Conservation (phyloP, 179 eudicot species). For the Kewa caespitosa region DNA sequence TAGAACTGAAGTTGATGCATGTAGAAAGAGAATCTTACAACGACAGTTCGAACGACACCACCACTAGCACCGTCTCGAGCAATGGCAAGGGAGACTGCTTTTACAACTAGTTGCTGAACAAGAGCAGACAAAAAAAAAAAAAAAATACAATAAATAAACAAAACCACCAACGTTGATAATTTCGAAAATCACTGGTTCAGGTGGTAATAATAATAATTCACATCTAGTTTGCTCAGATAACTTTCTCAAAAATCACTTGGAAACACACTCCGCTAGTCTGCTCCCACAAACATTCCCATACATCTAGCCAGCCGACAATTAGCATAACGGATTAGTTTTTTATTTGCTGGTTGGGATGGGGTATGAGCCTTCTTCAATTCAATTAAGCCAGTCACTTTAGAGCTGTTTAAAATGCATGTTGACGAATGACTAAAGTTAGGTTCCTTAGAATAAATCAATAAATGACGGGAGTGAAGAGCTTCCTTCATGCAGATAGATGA, state of each 20-base stretch:
- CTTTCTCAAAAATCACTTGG: not conserved
- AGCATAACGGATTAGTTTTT: not conserved
- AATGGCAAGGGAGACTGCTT: slow-evolving; percentile 97
- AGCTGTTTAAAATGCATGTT: not conserved
- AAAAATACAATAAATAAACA: not conserved
- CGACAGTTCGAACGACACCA: slow-evolving; percentile 92
- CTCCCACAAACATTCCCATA: not conserved
- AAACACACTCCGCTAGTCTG: not conserved
- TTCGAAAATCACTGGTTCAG: not conserved
- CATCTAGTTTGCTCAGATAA: not conserved
- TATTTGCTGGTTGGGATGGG: not conserved
- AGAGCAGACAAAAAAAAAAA: not conserved
- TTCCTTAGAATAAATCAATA: not conserved
- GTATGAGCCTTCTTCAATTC: not conserved
- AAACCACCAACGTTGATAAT: not conserved
- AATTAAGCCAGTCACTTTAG: not conserved
- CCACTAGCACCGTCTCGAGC: slow-evolving; percentile 99
- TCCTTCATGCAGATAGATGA: not conserved
- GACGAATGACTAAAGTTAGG: too few species aligned
- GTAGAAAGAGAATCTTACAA: slow-evolving; percentile 47
- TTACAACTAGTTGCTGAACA: slow-evolving; percentile 75
- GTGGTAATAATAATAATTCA: not conserved
- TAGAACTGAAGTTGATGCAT: not conserved
- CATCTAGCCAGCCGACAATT: not conserved
- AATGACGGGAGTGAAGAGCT: not conserved